Conservation (phyloP, 352 stramenopile species). For the Phytophthora podocarpi region DNA sequence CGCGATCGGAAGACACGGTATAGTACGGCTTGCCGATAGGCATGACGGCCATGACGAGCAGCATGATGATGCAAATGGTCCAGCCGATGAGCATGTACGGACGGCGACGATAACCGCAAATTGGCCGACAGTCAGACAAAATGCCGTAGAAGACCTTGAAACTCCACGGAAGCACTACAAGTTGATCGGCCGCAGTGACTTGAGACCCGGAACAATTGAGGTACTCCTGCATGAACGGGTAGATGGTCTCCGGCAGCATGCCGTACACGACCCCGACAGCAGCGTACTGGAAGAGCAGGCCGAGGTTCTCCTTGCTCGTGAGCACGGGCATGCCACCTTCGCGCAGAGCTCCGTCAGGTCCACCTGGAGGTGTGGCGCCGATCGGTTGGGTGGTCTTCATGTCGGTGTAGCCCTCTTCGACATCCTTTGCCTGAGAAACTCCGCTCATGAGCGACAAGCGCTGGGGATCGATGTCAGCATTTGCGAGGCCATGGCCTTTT, state of each 20-base stretch:
- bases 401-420: constrained; percentile 30
- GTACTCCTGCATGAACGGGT: constrained; percentile 60
- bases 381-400: constrained; percentile 34
- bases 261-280: constrained; percentile 56
- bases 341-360: constrained; percentile 46
- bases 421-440: constrained; percentile 17
- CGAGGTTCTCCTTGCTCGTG: constrained; percentile 37
- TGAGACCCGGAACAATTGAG: constrained; percentile 44
- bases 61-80: constrained; percentile 46
- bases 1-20: constrained; percentile 25
- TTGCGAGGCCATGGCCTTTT: background rate
- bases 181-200: constrained; percentile 30
- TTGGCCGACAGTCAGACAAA: constrained; percentile 60
- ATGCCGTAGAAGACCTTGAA: no score
- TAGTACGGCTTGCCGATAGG: constrained; percentile 58
- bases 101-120: constrained; percentile 61
- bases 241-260: constrained; percentile 47
- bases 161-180: constrained; percentile 52
- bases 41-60: constrained; percentile 51
- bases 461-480: constrained; percentile 12
- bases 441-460: constrained; percentile 26
- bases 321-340: constrained; percentile 39
- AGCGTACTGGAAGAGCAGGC: constrained; percentile 56
- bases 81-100: constrained; percentile 72
- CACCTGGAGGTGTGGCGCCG: background rate